Evolutionary conservation across 2,329 filamentous ascomycete genomes (phyloP).

Genomic region (Lachnellula willkommii): DNA sequence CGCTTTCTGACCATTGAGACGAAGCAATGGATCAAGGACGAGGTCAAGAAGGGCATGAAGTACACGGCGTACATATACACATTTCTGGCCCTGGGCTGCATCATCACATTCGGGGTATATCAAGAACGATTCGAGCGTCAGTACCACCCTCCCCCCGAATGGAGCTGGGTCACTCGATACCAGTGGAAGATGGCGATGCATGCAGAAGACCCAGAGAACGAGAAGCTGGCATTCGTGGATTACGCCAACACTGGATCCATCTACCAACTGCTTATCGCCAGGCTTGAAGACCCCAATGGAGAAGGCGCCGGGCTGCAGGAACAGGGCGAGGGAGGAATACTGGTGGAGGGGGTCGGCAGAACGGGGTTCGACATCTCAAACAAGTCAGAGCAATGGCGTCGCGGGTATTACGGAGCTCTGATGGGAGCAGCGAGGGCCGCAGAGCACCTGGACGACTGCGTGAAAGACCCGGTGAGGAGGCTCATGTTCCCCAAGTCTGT

Average conservation of each 20-base stretch:
- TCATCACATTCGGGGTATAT: slow-evolving; percentile 60
- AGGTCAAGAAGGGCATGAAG: slow-evolving; percentile 64
- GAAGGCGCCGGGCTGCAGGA: slow-evolving; percentile 61
- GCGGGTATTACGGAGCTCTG: slow-evolving; percentile 78
- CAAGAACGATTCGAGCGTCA: slow-evolving; percentile 71
- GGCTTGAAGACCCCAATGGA: slow-evolving; percentile 62
- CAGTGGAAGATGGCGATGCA: slow-evolving; percentile 36
- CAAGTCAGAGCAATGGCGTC: slow-evolving; percentile 78
- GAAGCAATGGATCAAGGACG: slow-evolving; percentile 63
- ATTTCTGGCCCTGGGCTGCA: slow-evolving; percentile 52
- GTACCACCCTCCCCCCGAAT: slow-evolving; percentile 79
- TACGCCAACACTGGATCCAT: slow-evolving; percentile 64
- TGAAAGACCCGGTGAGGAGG: slow-evolving; percentile 61
- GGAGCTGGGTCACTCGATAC: slow-evolving; percentile 66
- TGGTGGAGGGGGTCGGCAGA: slow-evolving; percentile 50
- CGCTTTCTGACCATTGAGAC: slow-evolving; percentile 77
- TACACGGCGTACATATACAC: slow-evolving; percentile 63
- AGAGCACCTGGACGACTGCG: slow-evolving; percentile 76
- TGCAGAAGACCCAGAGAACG: slow-evolving; percentile 19
- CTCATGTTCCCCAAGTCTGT: slow-evolving; percentile 66
- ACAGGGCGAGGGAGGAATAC: slow-evolving; percentile 47
- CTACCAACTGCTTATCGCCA: slow-evolving; percentile 53
- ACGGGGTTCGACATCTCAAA: slow-evolving; percentile 34
- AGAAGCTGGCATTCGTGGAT: slow-evolving; percentile 35
- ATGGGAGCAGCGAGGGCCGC: slow-evolving; percentile 72